Evolutionary conservation across 2,329 filamentous ascomycete genomes (phyloP), one percentile per base, ranked within the genome.

Genomic region (Aureobasidium sp.): DNA sequence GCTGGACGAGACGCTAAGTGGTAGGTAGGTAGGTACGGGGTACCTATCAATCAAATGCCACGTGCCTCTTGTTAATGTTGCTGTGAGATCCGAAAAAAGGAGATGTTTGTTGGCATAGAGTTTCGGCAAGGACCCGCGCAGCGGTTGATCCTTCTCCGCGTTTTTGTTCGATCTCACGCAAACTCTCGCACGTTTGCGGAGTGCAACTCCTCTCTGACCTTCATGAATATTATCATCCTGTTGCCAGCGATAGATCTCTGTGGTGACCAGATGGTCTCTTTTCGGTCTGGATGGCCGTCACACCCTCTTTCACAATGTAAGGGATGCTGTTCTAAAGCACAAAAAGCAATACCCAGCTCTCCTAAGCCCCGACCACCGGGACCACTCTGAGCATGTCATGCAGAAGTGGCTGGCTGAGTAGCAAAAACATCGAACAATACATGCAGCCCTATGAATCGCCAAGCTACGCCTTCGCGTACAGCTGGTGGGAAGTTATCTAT

Each of bases 381-480:
- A 40, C 58, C 58, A 61, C 58, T 61, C 43, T 61, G 40, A 61
- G 31, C 9, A 50, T 38, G 31, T 61, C 38, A 45, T 61, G 58
- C 58, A 61, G 58, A 47, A 33, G 59, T 62, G 59, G 59, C 59
- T 62, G 38, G 59, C 59, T 62, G 59, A 43, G n/a, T n/a, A 61
- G 59, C 59, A 62, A 62, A 62, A 47, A 53, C 45, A 43, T n/a
- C n/a, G n/a, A 33, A 53, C 56, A 50, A 40, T 60, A n/a, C n/a
- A 18, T 62, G 38, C 59, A 53, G 59, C 59, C n/a, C n/a, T n/a
- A n/a, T n/a, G 9, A 25, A 43, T 50, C 33, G 59, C 59, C 59
- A 33, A 62, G 33, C 27, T 43, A 15, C 59, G 47, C 36, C 47
- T 29, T 60, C 38, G 27, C 20, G n/a, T 60, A 23, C 43, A 47